A percentile compares a stretch with the other conserved stretches of the same genome.
Conservation (phyloP, 805 yeast species). For the Lipomyces yamanashiensis region DNA sequence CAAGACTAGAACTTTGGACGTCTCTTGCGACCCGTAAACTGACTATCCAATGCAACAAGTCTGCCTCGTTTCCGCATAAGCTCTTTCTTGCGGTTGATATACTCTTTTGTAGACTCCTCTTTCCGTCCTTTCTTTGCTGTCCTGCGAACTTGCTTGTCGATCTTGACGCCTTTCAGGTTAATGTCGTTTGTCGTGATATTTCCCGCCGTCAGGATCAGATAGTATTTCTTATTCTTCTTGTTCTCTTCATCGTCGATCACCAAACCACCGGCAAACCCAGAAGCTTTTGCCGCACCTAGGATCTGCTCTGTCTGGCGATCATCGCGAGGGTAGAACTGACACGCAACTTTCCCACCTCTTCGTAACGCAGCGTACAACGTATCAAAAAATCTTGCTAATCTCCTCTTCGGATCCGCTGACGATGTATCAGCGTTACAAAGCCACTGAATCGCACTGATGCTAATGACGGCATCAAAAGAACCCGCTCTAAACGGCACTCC, state of each 20-base stretch:
- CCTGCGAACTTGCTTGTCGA: constrained; percentile 57
- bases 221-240: constrained; percentile 87
- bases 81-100: constrained; percentile 88
- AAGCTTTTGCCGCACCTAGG: constrained; percentile 80
- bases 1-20: constrained; percentile 59
- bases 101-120: constrained; percentile 77
- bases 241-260: constrained; percentile 93
- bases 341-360: constrained; percentile 96
- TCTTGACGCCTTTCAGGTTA: constrained; percentile 77
- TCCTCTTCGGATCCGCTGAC: constrained; percentile 77
- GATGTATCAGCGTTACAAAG: constrained; percentile 92
- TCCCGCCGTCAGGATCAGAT: constrained; percentile 88
- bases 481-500: constrained; percentile 97
- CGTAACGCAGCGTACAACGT: constrained; percentile 82
- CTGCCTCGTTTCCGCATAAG: constrained; percentile 90
- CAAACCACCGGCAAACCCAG: constrained; percentile 96
- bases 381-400: constrained; percentile 82
- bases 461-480: constrained; percentile 93
- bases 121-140: constrained; percentile 54
- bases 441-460: constrained; percentile 97
- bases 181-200: constrained; percentile 55
- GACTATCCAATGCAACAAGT: constrained; percentile 82
- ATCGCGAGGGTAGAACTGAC: constrained; percentile 93
- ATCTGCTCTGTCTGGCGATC: constrained; percentile 83
- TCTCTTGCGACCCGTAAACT: constrained; percentile 87